Evolutionary conservation across 1,284 basidiomycete species (phyloP), one percentile per base, ranked within the genome.

Genomic region (Sanghuangporus sanghuang): DNA sequence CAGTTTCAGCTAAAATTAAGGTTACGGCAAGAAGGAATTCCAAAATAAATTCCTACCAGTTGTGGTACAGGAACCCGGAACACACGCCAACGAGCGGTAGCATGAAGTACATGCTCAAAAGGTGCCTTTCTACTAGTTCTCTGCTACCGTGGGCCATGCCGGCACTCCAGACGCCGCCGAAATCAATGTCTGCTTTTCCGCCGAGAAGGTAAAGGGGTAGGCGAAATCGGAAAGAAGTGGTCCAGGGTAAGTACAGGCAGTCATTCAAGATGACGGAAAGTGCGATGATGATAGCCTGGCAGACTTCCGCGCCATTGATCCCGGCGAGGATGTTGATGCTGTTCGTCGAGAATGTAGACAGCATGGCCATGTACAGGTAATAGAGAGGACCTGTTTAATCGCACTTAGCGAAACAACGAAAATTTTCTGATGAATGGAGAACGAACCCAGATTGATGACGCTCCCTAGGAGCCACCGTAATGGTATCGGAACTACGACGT

Each of bases 281-380:
- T 2, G 93, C 92, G 67, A 99, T 99, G 66, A 99, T 85, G 39
- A 98, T 78, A 0, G 96, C 93, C 77, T 99, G 97, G 60, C 89
- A 86, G 64, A 90, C 92, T 79, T 99, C 97, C 1, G 97, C 90
- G 11, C 96, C 97, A 73, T 99, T 99, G 70, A 98, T 93, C 5
- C 97, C 97, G 2, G 96, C 97, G 7, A 99, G 86, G 69, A 99
- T 99, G 75, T 99, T 99, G 83, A 99, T 98, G 74, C 92, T 92
- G 77, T 99, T 99, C 12, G 96, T 98, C 64, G 94, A 89, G 74
- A 99, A 99, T 0, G 95, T 99, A 14, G 96, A 98, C 8, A 99
- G 81, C 40, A 98, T 78, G 6, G 93, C 87, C 89, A 99, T 98
- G 79, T 98, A 99, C 55, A 96, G 67, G 75, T 99, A 99, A 77